Base-by-base conservation (phyloP, 139 green algal genomes). In the Trebouxia sp. region DNA sequence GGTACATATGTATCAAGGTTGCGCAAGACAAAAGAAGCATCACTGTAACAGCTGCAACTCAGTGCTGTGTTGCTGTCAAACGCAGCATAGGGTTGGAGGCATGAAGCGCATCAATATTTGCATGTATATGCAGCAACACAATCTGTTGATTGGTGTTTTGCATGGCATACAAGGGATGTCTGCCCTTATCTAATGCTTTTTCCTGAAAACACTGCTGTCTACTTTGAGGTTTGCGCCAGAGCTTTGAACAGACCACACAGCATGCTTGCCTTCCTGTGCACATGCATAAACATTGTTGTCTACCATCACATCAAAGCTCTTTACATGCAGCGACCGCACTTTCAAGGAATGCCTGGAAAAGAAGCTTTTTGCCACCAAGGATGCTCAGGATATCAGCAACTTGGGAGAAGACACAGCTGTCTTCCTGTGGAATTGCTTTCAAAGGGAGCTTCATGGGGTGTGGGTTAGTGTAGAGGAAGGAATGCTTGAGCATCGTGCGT, bases 311-410 rank as follows among this genome's bases (percentile, higher is more conserved):
- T 5, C 26, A 8, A 22, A 5, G 14, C 22, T 5, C 1, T 76
- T 38, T 35, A 6, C 1, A 6, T 56, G 69, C 69, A 77, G 69
- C 35, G 69, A 77, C 7, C 41, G n/a, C 38, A 77, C 69, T 24
- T 77, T 77, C n/a, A 53, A 56, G 26, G 69, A 77, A 24, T 77
- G 69, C 69, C 24, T 77, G 69, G 24, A 53, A 11, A 56, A 41
- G 41, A 41, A 56, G 11, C 69, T 77, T 8, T 77, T 77, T 55
- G 69, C 41, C n/a, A 26, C 41, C 41, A 77, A 77, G n/a, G 41
- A 53, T 37, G n/a, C 35, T 22, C 26, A 22, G 42, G 69, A 77
- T 41, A 77, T 77, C 41, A 38, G 11, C 37, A 24, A 38, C 26
- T 26, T 77, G 2, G 41, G 15, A 10, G 69, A 12, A 28, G 39